Evolutionary conservation across 2,329 filamentous ascomycete species (phyloP), one percentile per base, ranked within the genome.

Genomic region (Xenoacremonium recifei): DNA sequence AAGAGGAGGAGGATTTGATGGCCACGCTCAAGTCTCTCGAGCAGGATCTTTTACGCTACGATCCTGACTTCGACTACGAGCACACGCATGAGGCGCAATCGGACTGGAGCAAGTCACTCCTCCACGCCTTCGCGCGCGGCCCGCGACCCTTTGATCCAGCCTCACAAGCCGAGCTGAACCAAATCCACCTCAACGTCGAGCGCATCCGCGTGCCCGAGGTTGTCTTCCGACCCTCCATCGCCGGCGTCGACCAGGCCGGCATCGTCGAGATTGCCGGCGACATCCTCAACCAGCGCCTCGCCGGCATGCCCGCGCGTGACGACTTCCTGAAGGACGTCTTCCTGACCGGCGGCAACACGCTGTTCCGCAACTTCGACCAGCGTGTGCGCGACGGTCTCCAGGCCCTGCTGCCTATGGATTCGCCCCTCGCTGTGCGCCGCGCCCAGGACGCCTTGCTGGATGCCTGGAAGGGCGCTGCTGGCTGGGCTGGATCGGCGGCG

Each of bases 131-230:
- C 68, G 71, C 88, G 27, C 86, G 90, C 40, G 93, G 93, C 0
- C 89, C 91, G 0, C 87, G 89, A 54, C 88, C 92, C 1, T 95
- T 90, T 52, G 86, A 97, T 53, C 71, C 83, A 0, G 82, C 89
- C 42, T 87, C 83, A 43, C 87, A 93, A 55, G 81, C 84, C 15
- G 73, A 99, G 68, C 81, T 82, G 15, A 84, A 90, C 64, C 92
- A 97, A 67, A 72, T 99, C 38, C 93, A 99, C 65, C 81, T 99
- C 50, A 99, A 99, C 64, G 89, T 99, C 40, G 91, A 97, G 72
- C 85, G 92, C 42, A 95, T 97, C 65, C 86, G 91, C 37, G 89
- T 95, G 3, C 91, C 91, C 3, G 92, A 97, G 69, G 85, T 96
- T 7, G 79, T 96, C 15, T 96, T 96, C 71, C 89, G 95, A 60